Conservation (phyloP, 2,329 filamentous ascomycete genomes). For the Stagonosporopsis chrysanthemi region DNA sequence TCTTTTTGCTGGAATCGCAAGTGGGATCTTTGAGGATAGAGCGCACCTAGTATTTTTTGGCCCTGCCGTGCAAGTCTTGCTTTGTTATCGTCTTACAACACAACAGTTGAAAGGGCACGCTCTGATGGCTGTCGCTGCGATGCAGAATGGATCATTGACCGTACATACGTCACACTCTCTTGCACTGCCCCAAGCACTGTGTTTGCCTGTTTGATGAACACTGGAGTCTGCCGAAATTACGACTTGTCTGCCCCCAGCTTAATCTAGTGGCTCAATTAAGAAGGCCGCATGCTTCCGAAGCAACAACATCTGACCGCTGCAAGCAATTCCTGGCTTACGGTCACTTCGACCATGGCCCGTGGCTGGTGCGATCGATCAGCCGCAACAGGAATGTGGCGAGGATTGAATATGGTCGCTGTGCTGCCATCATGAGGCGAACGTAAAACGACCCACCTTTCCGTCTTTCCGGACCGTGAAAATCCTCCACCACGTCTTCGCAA, state of each 20-base stretch:
- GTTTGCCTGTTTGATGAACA: constrained; percentile 22
- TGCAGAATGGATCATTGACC: background rate
- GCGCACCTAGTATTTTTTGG: too few relatives aligned
- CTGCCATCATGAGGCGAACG: constrained; percentile 1
- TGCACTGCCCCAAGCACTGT: constrained; percentile 8
- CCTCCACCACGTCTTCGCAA: constrained; percentile 13
- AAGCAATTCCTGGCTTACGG: constrained; percentile 27
- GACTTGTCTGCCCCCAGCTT: constrained; percentile 27
- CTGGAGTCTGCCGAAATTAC: constrained; percentile 37
- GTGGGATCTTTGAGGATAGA: too few relatives aligned
- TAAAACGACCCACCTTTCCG: constrained; percentile 14
- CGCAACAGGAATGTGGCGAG: constrained; percentile 19
- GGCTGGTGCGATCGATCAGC: constrained; percentile 8
- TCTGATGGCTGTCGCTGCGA: too few relatives aligned
- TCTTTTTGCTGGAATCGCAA: constrained; percentile 12
- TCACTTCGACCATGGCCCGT: constrained; percentile 1
- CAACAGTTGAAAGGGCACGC: background rate
- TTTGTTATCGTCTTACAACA: background rate
- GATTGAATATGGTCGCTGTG: constrained; percentile 2
- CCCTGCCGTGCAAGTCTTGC: background rate
- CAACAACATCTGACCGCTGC: constrained; percentile 23
- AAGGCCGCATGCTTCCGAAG: constrained; percentile 16
- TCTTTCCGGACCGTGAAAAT: constrained; percentile 16
- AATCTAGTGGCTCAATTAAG: constrained; percentile 20
- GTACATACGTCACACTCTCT: background rate